phyloP scores from a whole-genome alignment of 2,329 filamentous ascomycete species.

The Calonectria pteridis region DNA sequence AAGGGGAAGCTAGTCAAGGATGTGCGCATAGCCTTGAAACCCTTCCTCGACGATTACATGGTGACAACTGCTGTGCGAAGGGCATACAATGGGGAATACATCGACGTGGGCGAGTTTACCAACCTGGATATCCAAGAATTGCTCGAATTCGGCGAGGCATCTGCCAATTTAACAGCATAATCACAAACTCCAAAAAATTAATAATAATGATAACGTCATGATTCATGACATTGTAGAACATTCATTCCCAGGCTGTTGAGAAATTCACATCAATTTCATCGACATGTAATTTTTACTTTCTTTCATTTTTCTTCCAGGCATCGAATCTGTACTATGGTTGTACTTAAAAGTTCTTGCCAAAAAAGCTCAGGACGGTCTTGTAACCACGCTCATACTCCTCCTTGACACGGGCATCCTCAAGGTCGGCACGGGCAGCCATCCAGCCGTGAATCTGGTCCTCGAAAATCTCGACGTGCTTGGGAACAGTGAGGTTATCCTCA shows the following conservation, averaged over 20 bases:
- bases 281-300: neutral
- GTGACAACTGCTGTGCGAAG: slow-evolving; percentile 64
- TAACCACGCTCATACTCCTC: slow-evolving; percentile 74
- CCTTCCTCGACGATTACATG: slow-evolving; percentile 66
- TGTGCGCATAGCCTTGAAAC: slow-evolving; percentile 51
- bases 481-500: slow-evolving; percentile 63
- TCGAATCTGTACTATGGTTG: neutral
- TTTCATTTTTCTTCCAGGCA: slow-evolving; percentile 20
- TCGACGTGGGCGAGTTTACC: slow-evolving; percentile 57
- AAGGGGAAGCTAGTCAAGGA: slow-evolving; percentile 47
- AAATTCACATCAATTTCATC: neutral
- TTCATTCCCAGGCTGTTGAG: neutral
- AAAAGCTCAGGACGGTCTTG: slow-evolving; percentile 69
- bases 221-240: slow-evolving; percentile 13
- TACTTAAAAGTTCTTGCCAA: slow-evolving; percentile 62
- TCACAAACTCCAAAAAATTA: neutral
- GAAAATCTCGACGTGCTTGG: slow-evolving; percentile 76
- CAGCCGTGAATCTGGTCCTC: slow-evolving; percentile 77
- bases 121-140: slow-evolving; percentile 60
- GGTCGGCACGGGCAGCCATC: slow-evolving; percentile 76
- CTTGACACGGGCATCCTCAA: slow-evolving; percentile 68
- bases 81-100: slow-evolving; percentile 53
- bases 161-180: neutral
- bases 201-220: neutral
- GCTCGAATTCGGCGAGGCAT: slow-evolving; percentile 57